Percentiles rank a stretch among this genome's conserved stretches.
Evolutionary conservation across 768 basidiomycete species (phyloP).

Genomic region (Kwoniella dejecticola): DNA sequence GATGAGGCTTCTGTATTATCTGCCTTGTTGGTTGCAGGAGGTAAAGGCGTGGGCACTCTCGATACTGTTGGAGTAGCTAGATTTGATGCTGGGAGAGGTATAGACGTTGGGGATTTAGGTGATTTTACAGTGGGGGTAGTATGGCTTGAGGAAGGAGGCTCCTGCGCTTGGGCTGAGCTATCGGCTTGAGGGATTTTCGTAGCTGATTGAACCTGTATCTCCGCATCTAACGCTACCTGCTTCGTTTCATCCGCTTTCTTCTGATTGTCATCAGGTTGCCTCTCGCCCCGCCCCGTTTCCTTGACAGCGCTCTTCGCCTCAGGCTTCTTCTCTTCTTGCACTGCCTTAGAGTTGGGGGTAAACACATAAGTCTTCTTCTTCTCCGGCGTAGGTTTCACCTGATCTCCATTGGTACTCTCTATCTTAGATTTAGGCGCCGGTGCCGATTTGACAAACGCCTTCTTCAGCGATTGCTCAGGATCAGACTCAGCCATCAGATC

Average conservation of each 20-base stretch:
- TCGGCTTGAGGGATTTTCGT: no score
- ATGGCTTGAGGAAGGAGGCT: neutral
- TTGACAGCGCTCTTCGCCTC: neutral
- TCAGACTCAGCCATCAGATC: slow-evolving; percentile 42
- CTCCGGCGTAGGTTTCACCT: slow-evolving; percentile 7
- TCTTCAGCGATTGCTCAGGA: slow-evolving; percentile 42
- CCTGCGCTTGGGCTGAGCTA: no score
- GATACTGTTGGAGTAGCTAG: slow-evolving; percentile 32
- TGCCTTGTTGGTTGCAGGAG: slow-evolving; percentile 7
- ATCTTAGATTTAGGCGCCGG: slow-evolving; percentile 14
- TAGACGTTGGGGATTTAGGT: slow-evolving; percentile 19
- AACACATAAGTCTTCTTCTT: slow-evolving; percentile 46
- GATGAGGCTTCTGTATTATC: slow-evolving; percentile 7
- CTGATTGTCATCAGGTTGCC: neutral
- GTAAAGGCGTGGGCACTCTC: slow-evolving; percentile 25
- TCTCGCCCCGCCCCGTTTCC: neutral
- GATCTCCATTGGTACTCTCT: neutral
- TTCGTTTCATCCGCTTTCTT: neutral
- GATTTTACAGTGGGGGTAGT: slow-evolving; percentile 9
- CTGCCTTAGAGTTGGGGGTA: slow-evolving; percentile 25
- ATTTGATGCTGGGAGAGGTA: slow-evolving; percentile 43
- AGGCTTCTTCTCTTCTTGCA: slow-evolving; percentile 3
- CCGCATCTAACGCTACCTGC: neutral
- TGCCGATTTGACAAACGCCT: slow-evolving; percentile 47
- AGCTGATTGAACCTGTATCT: neutral